Base-by-base conservation (phyloP, 805 yeast genomes). In the Lipomyces sp. region DNA sequence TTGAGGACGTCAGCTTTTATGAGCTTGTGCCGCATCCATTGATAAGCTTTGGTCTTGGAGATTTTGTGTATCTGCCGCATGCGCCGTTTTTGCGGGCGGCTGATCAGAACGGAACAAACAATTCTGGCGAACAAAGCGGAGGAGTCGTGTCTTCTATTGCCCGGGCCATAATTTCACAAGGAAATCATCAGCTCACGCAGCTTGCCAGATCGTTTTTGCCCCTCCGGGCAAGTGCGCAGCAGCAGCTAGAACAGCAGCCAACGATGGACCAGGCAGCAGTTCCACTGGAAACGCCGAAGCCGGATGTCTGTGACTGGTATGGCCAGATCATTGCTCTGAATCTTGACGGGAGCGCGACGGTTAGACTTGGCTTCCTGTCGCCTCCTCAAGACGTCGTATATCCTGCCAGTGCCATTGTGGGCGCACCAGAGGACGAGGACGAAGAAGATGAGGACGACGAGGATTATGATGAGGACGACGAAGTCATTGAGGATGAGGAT, bases 391-490 rank as follows among this genome's bases (percentile, higher is more conserved):
- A 45, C n/a, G 55, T 45, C 16, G 51, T 19, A 8, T 43, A 43
- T 35, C 59, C 58, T 1, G 59, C 54, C 19, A 53, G 45, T 33
- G 43, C 22, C 2, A 26, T 55, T 24, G 21, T 53, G 4, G 55
- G 43, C 2, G 49, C 52, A 4, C 51, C 51, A 6, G 48, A 31
- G 14, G 45, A 48, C 32, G 58, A 49, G 11, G 59, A 45, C 7
- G 59, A 53, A 2, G 57, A 54, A 4, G 57, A 44, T 5, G 57
- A 51, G n/a, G 58, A 43, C 7, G 53, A 43, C n/a, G 50, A 53
- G 6, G 37, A 38, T 24, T 51, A 49, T 10, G 43, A 45, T 16
- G 39, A 44, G 31, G 39, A 42, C 11, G 48, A 44, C 10, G 42
- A 18, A 3, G n/a, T n/a, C n/a, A n/a, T n/a, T n/a, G n/a, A n/a